These are phyloP conservation scores for Aspergillus sp. DNA, from an alignment of 2,329 filamentous ascomycete genomes.

Conservation along the genomic window DNA sequence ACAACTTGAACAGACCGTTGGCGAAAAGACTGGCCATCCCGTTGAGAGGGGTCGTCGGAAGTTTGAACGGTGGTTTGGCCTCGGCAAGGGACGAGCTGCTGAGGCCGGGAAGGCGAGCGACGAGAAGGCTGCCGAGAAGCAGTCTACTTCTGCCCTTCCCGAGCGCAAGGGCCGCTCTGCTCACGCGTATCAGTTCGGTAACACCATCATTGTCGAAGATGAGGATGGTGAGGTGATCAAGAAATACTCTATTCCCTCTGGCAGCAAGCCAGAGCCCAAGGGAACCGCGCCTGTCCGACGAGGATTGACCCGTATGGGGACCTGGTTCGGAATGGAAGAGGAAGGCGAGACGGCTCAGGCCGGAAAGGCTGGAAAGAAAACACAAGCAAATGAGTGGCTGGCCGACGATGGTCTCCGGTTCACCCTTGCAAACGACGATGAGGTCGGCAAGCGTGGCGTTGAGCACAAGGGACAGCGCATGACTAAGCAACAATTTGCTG, in stretches of 20 bases:
- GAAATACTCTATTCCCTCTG: slow-evolving; percentile 63
- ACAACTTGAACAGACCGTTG: slow-evolving; percentile 40
- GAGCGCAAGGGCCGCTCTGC: slow-evolving; percentile 53
- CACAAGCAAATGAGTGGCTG: slow-evolving; percentile 32
- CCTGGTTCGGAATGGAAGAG: slow-evolving; percentile 51
- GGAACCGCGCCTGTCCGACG: slow-evolving; percentile 47
- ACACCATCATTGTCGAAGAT: slow-evolving; percentile 70
- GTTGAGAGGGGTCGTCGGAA: slow-evolving; percentile 46
- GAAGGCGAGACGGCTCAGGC: slow-evolving; percentile 33
- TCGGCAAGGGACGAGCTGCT: slow-evolving; percentile 34
- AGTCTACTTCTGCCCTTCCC: slow-evolving; percentile 17
- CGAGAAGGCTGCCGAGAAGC: slow-evolving; percentile 19
- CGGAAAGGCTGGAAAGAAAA: slow-evolving; percentile 27
- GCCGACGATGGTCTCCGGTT: slow-evolving; percentile 59
- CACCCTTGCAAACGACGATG: slow-evolving; percentile 53
- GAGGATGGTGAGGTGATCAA: slow-evolving; percentile 69
- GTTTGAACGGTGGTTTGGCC: slow-evolving; percentile 47
- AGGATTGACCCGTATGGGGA: slow-evolving; percentile 60
- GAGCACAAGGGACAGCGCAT: slow-evolving; percentile 56
- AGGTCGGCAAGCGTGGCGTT: slow-evolving; percentile 36
- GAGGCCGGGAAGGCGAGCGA: slow-evolving; percentile 27
- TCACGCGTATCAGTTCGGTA: slow-evolving; percentile 67
- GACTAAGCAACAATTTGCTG: slow-evolving; percentile 65
- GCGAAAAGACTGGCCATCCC: slow-evolving; percentile 34
- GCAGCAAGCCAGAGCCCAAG: slow-evolving; percentile 29